Conservation (phyloP, 2,329 filamentous ascomycete species). For the Fusarium devonianum region DNA sequence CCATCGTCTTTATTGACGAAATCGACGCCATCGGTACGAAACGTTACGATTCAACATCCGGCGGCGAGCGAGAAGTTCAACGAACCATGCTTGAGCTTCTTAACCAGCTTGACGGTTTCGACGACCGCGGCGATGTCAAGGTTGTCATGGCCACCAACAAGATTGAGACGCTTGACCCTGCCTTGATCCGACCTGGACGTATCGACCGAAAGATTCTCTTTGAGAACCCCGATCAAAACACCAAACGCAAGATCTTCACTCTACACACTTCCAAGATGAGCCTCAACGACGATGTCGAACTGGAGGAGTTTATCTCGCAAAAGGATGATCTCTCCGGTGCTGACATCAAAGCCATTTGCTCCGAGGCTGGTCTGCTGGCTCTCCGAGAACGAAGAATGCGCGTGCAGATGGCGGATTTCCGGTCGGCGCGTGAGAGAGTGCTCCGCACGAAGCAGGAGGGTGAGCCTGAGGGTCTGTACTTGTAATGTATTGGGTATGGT, state of each 20-base stretch:
- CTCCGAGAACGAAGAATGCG: conserved; percentile 95
- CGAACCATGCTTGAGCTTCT: conserved; percentile 98
- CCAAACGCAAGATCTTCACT: conserved; percentile 96
- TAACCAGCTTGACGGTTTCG: conserved; percentile 98
- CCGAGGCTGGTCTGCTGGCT: conserved; percentile 93
- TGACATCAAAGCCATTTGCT: conserved; percentile 99
- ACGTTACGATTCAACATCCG: conserved; percentile 96
- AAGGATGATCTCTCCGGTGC: conserved; percentile 98
- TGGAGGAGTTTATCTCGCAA: conserved; percentile 97
- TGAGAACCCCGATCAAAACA: conserved; percentile 79
- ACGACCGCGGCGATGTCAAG: conserved; percentile 98
- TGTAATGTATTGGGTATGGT: conserved; percentile 66
- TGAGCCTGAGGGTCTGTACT: conserved; percentile 96
- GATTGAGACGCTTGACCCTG: conserved; percentile 96
- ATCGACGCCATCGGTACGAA: conserved; percentile 99
- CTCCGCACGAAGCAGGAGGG: conserved; percentile 99
- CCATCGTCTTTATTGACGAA: conserved; percentile 99
- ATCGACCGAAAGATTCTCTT: conserved; percentile 97
- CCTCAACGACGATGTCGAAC: conserved; percentile 92
- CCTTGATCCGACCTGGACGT: conserved; percentile 93
- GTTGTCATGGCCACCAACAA: conserved; percentile 99
- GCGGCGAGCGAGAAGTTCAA: conserved; percentile 96
- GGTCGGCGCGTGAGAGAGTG: conserved; percentile 89
- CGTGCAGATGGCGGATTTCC: conserved; percentile 98
- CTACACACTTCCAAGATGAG: conserved; percentile 99